Base-by-base conservation (phyloP, 768 basidiomycete genomes). In the Phylloporus rhodoxanthus region DNA sequence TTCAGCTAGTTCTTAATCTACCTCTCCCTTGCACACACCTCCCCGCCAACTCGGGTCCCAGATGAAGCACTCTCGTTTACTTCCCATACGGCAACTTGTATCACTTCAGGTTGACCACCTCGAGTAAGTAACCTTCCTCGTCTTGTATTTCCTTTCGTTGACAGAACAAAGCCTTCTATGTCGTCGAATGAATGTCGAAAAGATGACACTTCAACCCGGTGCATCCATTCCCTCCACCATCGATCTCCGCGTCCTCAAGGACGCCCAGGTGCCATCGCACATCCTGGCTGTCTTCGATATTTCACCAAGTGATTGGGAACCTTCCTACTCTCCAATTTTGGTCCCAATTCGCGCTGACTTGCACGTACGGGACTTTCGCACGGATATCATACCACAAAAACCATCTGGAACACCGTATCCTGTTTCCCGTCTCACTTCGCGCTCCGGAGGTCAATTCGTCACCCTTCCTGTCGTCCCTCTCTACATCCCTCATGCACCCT, bases 241-340 rank as follows among this genome's bases (percentile, higher is more conserved):
- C 49, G 72, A 77, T 53, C 73, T 82, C 66, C 70, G 68, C 20
- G 68, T 80, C 45, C 53, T 72, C 10, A 73, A 69, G 48, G 70
- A 75, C 43, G 71, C 72, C 6, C 70, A 70, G 45, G 64, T 72
- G 54, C 81, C 82, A 33, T 83, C 80, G 3, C 83, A 84, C 57
- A 69, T 78, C 48, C 72, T 84, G 40, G 76, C 78, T 19, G 69
- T 77, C 54, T 66, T 69, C 49, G 66, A 68, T 39, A 62, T 66
- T 33, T 61, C 65, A 33, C 60, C 55, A 9, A 53, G 50, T 44
- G 61, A 63, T 36, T 63, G 63, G 60, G 60, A 66, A 26, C 53
- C 59, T 26, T 60, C 62, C 10, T 65, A 60, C 45, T 61, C 56
- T n/a, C 74, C 78, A 5, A 57, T 76, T 29, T 67, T 82, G 57